Base-by-base conservation (phyloP, 371 early-diverging fungal species). In the Entomophthora muscae region DNA sequence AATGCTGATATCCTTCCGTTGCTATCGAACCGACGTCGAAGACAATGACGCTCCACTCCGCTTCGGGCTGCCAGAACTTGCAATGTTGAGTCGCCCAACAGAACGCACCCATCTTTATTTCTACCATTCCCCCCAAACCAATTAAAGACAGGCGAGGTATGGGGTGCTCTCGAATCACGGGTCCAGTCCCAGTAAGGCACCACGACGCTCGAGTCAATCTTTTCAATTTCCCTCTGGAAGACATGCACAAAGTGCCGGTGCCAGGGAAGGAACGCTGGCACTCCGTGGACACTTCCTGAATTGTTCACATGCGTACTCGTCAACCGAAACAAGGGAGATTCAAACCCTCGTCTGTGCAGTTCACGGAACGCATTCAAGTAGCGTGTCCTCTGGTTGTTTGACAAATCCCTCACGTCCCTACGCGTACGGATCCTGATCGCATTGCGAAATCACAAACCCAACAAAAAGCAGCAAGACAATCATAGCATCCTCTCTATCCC, bases 161-260 rank as follows among this genome's bases (percentile, higher is more conserved):
- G 28, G n/a, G 60, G 60, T 21, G 27, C 60, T 32, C 17, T 21
- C 12, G 60, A 23, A 24, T 62, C 23, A 30, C 7, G 12, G 17
- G 32, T 24, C 63, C 63, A 62, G 28, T 62, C 30, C 63, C 63
- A 62, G 30, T 62, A 62, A 10, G 63, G 63, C 7, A 62, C 1
- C 2, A 17, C 7, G 51, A 62, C 52, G n/a, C 17, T 52, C 3
- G 1, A 7, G 30, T 62, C 53, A 51, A 62, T 24, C 28, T 53
- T 51, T 52, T 22, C 2, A 12, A 62, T 12, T 12, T 21, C 63
- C n/a, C 24, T 12, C 27, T 62, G 52, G n/a, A 62, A 53, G 3
- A 33, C 63, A 12, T 52, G 24, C 1, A 62, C 17, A 28, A 52
- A 62, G 22, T 62, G 51, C 22, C 63, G 63, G 27, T 62, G 63